A percentile compares a stretch with the other conserved stretches of the same genome.
Evolutionary conservation across 805 yeast genomes (phyloP).

Genomic region (Metschnikowia santaceciliae): DNA sequence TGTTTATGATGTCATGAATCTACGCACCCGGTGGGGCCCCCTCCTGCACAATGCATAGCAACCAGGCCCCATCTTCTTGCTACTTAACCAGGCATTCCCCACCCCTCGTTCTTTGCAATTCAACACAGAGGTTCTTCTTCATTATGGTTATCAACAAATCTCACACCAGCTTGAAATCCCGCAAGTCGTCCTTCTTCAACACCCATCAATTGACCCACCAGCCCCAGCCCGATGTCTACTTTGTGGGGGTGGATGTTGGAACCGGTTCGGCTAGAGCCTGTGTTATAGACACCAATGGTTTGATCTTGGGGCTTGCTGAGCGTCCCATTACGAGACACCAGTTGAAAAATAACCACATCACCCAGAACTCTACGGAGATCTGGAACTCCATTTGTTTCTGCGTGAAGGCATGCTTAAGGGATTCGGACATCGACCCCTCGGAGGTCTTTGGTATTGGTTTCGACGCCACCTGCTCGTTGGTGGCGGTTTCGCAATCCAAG

Average conservation of each 20-base stretch:
- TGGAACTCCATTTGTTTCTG: slow-evolving; percentile 87
- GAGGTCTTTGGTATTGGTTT: slow-evolving; percentile 85
- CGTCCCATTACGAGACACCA: slow-evolving; percentile 76
- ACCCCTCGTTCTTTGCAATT: neutral
- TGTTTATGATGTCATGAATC: neutral
- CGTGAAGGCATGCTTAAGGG: slow-evolving; percentile 68
- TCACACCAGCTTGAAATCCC: slow-evolving; percentile 38
- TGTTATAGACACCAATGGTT: slow-evolving; percentile 77
- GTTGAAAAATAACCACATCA: slow-evolving; percentile 66
- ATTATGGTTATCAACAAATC: slow-evolving; percentile 25
- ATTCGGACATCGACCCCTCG: slow-evolving; percentile 65
- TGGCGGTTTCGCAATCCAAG: slow-evolving; percentile 61
- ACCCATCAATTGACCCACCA: slow-evolving; percentile 30
- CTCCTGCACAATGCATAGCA: slow-evolving; percentile 14
- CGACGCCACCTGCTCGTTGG: slow-evolving; percentile 96
- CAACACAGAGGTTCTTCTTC: neutral
- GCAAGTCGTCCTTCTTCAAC: slow-evolving; percentile 37
- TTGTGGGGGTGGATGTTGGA: slow-evolving; percentile 92
- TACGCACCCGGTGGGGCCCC: neutral
- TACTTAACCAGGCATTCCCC: neutral
- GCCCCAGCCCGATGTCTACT: slow-evolving; percentile 47
- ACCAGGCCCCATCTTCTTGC: slow-evolving; percentile 1
- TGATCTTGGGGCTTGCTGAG: slow-evolving; percentile 74
- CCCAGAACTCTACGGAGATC: slow-evolving; percentile 86
- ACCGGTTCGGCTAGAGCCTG: slow-evolving; percentile 97